Percentiles rank a stretch among this genome's conserved stretches.
Conservation (phyloP, 345 rosid genomes). For the Populus tremula region DNA sequence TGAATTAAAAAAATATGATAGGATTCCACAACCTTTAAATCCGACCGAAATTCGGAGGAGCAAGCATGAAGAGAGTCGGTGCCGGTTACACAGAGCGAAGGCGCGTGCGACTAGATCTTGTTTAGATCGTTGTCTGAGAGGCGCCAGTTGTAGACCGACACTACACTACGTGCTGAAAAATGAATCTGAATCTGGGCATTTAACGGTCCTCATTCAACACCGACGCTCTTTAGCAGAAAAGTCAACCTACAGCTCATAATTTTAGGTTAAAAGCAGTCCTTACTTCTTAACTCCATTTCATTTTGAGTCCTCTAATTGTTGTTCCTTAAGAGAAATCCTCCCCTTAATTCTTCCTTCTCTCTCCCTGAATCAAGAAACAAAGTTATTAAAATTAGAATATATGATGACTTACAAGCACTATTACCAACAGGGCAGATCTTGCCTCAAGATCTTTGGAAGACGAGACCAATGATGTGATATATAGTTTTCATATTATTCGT, state of each 20-base stretch:
- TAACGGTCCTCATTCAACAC: background rate
- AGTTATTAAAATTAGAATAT: background rate
- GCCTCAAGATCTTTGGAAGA: too few species aligned
- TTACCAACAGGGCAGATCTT: background rate
- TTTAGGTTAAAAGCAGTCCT: too few species aligned
- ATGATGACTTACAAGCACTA: background rate
- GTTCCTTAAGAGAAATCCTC: background rate
- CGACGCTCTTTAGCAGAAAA: background rate
- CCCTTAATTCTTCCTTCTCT: background rate
- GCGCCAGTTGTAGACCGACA: background rate
- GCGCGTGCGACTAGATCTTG: background rate
- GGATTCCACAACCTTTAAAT: too few species aligned
- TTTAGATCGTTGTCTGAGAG: too few species aligned
- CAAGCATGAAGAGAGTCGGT: too few species aligned
- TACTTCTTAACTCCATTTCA: too few species aligned
- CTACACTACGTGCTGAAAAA: background rate
- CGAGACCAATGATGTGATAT: too few species aligned
- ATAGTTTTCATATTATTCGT: too few species aligned
- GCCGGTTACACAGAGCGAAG: background rate
- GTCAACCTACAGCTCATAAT: background rate
- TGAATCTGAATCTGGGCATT: background rate
- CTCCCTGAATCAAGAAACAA: background rate
- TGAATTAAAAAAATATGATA: too few species aligned
- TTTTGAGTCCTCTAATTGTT: too few species aligned
- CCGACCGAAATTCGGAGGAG: too few species aligned